A percentile compares a stretch with the other conserved stretches of the same genome.
phyloP scores from a whole-genome alignment of 768 basidiomycete genomes.

The Tricholoma furcatifolium region DNA sequence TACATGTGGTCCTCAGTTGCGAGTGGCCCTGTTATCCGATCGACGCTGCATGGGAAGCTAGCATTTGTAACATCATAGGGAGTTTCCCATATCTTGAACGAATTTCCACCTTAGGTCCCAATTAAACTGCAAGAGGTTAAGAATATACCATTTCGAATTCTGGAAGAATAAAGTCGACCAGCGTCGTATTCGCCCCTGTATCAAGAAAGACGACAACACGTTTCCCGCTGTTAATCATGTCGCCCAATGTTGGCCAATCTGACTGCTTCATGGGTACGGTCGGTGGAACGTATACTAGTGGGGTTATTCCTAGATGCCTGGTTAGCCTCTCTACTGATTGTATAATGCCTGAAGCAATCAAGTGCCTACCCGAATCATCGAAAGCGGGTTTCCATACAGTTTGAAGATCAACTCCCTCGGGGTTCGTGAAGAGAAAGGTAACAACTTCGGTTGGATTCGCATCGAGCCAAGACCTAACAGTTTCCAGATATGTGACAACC shows the following conservation, averaged over 20 bases:
- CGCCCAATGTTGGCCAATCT: slow-evolving; percentile 64
- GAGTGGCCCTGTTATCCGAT: slow-evolving; percentile 50
- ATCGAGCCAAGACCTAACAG: slow-evolving; percentile 54
- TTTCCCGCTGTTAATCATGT: slow-evolving; percentile 59
- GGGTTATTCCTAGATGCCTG: slow-evolving; percentile 34
- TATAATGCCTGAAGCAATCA: neutral
- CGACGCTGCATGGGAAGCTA: slow-evolving; percentile 51
- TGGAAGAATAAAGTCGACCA: slow-evolving; percentile 51
- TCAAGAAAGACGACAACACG: slow-evolving; percentile 67
- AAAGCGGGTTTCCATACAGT: slow-evolving; percentile 54
- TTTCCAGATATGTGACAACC: slow-evolving; percentile 46
- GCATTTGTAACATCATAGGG: slow-evolving; percentile 50
- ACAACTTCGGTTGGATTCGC: slow-evolving; percentile 66
- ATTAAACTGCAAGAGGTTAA: neutral
- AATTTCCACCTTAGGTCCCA: neutral
- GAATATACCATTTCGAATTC: slow-evolving; percentile 51
- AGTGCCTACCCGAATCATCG: slow-evolving; percentile 38
- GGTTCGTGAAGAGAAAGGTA: slow-evolving; percentile 67
- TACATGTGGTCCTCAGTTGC: slow-evolving; percentile 51
- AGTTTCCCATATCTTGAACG: slow-evolving; percentile 55
- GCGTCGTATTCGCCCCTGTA: slow-evolving; percentile 36
- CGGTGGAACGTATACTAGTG: slow-evolving; percentile 52
- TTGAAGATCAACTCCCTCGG: slow-evolving; percentile 49
- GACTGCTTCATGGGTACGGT: slow-evolving; percentile 37
- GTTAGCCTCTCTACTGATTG: neutral